Conservation (phyloP, 2,329 filamentous ascomycete genomes). For the Colletotrichum tofieldiae region DNA sequence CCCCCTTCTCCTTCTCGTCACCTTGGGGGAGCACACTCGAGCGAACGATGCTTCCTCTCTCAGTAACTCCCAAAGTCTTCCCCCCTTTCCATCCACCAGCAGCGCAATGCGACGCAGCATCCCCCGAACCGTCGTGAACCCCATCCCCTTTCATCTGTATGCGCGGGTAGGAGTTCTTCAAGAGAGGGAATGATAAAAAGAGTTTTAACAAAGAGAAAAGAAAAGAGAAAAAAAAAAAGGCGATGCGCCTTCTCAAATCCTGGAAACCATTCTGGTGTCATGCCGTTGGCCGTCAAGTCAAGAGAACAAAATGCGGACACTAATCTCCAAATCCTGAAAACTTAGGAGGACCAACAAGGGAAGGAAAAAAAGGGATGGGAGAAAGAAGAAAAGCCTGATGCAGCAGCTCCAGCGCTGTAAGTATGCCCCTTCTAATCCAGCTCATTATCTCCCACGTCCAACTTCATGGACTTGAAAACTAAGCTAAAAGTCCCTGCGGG, state of each 20-base stretch:
- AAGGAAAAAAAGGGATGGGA: background rate
- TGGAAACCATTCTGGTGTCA: slow-evolving; percentile 1
- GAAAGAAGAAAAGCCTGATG: slow-evolving; percentile 1
- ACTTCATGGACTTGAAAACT: background rate
- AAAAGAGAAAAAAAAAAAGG: background rate
- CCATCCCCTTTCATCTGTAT: background rate
- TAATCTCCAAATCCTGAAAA: background rate
- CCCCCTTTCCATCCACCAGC: background rate
- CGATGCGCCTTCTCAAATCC: background rate
- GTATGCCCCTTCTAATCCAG: slow-evolving; percentile 12
- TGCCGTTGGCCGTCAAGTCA: slow-evolving; percentile 4
- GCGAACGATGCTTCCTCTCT: slow-evolving; percentile 8
- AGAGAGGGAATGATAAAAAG: background rate
- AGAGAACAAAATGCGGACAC: background rate
- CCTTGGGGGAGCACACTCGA: background rate
- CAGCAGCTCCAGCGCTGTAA: slow-evolving; percentile 18
- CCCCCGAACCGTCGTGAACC: background rate
- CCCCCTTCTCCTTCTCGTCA: background rate
- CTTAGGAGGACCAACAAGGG: background rate
- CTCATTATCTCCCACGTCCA: background rate
- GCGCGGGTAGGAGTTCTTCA: background rate
- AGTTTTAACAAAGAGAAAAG: too few relatives aligned
- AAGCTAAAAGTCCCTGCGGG: background rate
- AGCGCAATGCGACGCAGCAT: slow-evolving; percentile 1
- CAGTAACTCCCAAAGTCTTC: background rate